These are phyloP conservation scores for Aspergillus taichungensis DNA, from an alignment of 495 filamentous ascomycete species.

Conservation along the genomic window DNA sequence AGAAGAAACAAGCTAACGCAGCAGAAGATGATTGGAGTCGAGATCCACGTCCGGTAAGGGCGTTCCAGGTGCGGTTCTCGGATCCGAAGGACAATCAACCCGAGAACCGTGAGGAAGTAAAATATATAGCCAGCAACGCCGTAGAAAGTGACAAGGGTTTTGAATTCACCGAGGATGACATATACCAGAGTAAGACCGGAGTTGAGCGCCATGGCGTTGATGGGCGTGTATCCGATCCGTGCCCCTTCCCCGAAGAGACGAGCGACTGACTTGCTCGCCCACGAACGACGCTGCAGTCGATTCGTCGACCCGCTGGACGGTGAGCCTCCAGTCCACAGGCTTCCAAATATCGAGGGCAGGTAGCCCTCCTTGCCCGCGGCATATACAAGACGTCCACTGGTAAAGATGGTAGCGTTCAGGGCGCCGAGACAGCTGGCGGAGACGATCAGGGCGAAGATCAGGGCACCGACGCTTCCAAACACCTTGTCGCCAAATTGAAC, in stretches of 20 bases:
- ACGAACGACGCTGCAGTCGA: slow-evolving; percentile 49
- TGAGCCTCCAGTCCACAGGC: slow-evolving; percentile 59
- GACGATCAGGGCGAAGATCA: slow-evolving; percentile 84
- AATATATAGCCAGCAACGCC: slow-evolving; percentile 94
- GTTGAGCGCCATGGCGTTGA: slow-evolving; percentile 83
- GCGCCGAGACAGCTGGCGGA: slow-evolving; percentile 84
- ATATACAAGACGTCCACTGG: slow-evolving; percentile 84
- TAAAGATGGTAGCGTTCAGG: slow-evolving; percentile 92
- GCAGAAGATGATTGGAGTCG: slow-evolving; percentile 94
- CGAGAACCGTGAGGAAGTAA: slow-evolving; percentile 92
- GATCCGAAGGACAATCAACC: slow-evolving; percentile 84
- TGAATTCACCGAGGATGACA: slow-evolving; percentile 79
- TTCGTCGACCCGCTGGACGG: slow-evolving; percentile 20
- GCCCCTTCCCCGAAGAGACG: slow-evolving; percentile 51
- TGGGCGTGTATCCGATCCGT: slow-evolving; percentile 68
- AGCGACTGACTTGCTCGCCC: slow-evolving; percentile 47
- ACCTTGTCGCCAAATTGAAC: slow-evolving; percentile 88
- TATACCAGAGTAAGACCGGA: slow-evolving; percentile 61
- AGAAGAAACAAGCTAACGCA: slow-evolving; percentile 92
- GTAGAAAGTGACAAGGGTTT: slow-evolving; percentile 89
- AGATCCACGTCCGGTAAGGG: slow-evolving; percentile 92
- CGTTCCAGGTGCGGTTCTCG: slow-evolving; percentile 78
- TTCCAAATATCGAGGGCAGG: slow-evolving; percentile 74
- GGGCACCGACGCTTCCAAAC: slow-evolving; percentile 72
- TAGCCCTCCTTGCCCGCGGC: slow-evolving; percentile 93